Conservation (phyloP, 805 yeast genomes). For the Candida andamanensis region DNA sequence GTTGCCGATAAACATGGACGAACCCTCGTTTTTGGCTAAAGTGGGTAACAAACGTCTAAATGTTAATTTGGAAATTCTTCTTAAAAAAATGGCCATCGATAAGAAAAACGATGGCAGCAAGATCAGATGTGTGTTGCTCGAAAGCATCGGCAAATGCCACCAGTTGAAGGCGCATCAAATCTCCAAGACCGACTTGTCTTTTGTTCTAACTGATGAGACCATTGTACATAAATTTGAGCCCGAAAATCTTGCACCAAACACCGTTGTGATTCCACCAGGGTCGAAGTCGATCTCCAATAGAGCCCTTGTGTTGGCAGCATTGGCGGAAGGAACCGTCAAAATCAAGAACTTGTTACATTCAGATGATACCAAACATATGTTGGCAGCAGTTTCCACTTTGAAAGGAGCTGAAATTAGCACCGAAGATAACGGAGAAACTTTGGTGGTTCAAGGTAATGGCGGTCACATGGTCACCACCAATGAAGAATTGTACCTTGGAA, state of each 20-base stretch:
- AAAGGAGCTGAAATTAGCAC: conserved; percentile 77
- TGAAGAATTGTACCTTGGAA: conserved; percentile 80
- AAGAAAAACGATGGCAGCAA: conserved; percentile 93
- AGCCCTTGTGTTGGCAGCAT: conserved; percentile 87
- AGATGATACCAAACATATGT: conserved; percentile 94
- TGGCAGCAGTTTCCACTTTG: conserved; percentile 73
- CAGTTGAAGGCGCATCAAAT: conserved; percentile 86
- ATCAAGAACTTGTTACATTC: conserved; percentile 87
- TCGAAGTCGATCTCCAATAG: conserved; percentile 96
- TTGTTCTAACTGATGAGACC: conserved; percentile 79
- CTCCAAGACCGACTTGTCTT: conserved; percentile 71
- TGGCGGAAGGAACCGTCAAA: conserved; percentile 79
- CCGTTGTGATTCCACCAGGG: conserved; percentile 80
- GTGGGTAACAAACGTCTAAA: conserved; percentile 57
- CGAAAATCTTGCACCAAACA: conserved; percentile 31
- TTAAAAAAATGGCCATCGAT: conserved; percentile 89
- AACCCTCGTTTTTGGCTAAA: conserved; percentile 57
- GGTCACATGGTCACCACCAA: conserved; percentile 64
- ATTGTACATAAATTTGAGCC: conserved; percentile 54
- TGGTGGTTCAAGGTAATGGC: conserved; percentile 79
- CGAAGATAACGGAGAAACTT: conserved; percentile 88
- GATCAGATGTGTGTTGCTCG: conserved; percentile 80
- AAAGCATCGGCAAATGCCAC: conserved; percentile 81
- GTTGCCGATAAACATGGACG: conserved; percentile 74
- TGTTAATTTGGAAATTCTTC: conserved; percentile 70